Base-by-base conservation (phyloP, 257 asterid species). In the Solanum virginianum region DNA sequence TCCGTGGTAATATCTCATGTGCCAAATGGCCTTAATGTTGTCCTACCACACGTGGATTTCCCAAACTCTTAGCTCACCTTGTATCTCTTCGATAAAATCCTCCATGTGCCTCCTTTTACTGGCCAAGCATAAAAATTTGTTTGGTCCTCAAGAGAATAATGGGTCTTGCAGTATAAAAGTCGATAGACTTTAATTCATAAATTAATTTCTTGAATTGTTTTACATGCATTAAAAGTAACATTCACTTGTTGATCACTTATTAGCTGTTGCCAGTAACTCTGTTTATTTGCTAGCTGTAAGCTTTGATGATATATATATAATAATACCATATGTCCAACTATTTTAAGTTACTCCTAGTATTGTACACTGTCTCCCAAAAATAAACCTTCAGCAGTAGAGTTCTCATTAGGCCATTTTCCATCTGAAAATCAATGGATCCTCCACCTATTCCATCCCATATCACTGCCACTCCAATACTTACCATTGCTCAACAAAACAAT, bases 341-440 rank as follows among this genome's bases (percentile, higher is more conserved):
- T 51, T 77, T 75, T 29, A 26, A 77, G 51, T 15, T 14, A 9
- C 82, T 77, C 14, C 63, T 77, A 77, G 59, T 49, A 10, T 8
- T 51, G 4, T 51, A 51, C 81, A 22, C 20, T 74, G 1, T 45
- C 81, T 45, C 14, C 81, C 81, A 53, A 74, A 47, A 72, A 32
- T 72, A 43, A 47, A 15, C 10, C 62, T 15, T 74, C 16, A 24
- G 62, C 43, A 49, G 62, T 49, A 15, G 24, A 77, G 62, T 32
- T 77, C 16, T 77, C 82, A 51, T 77, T 49, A 51, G 63, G 2
- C 16, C 82, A 24, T 24, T 51, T 77, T 77, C 63, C 82, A 51
- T 77, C 63, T 77, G 65, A 83, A 32, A 36, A 8, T 74, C 85
- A 84, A 92, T 91, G 96, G 94, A 90, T 90, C 91, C 93, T 81